Percentiles rank a stretch among this genome's conserved stretches.
Conservation (phyloP, 106 monocot genomes). For the Hemerocallis citrina region DNA sequence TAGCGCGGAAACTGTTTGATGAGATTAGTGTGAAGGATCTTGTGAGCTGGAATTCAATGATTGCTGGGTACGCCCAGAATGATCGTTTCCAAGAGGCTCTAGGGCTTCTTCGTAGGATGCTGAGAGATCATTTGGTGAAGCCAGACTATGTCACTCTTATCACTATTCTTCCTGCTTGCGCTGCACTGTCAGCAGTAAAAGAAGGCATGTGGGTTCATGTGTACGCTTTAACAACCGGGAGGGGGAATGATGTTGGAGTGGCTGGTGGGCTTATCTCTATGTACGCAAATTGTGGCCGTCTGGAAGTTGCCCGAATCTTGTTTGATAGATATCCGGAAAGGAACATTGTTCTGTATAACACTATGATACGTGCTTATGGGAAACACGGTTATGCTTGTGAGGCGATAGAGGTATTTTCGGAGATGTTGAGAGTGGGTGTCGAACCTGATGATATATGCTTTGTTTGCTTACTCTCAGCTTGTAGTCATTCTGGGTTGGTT, state of each 20-base stretch:
- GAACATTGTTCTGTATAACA: slow-evolving; percentile 24
- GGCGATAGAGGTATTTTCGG: slow-evolving; percentile 23
- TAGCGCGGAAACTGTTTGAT: slow-evolving; percentile 33
- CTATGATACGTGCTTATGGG: slow-evolving; percentile 36
- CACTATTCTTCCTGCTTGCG: slow-evolving; percentile 30
- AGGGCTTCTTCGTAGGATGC: slow-evolving; percentile 21
- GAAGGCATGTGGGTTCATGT: slow-evolving; percentile 43
- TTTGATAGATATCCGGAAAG: slow-evolving; percentile 19
- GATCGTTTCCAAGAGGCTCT: slow-evolving; percentile 15
- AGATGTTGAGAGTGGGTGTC: slow-evolving; percentile 22
- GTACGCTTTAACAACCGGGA: slow-evolving; percentile 18
- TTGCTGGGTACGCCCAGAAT: slow-evolving; percentile 27
- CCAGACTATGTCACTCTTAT: slow-evolving; percentile 43
- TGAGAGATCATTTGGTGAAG: neutral
- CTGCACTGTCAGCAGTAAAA: slow-evolving; percentile 15
- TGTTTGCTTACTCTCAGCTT: slow-evolving; percentile 33
- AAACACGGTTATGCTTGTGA: slow-evolving; percentile 31
- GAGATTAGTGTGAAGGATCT: slow-evolving; percentile 22
- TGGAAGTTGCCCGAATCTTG: slow-evolving; percentile 13
- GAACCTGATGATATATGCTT: slow-evolving; percentile 34
- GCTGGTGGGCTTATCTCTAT: slow-evolving; percentile 33
- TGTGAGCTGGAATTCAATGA: slow-evolving; percentile 52
- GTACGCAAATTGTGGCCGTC: slow-evolving; percentile 39
- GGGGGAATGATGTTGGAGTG: slow-evolving; percentile 14
- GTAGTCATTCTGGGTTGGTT: slow-evolving; percentile 44